Conservation (phyloP, 352 stramenopile genomes). For the Pythium folliculosum region DNA sequence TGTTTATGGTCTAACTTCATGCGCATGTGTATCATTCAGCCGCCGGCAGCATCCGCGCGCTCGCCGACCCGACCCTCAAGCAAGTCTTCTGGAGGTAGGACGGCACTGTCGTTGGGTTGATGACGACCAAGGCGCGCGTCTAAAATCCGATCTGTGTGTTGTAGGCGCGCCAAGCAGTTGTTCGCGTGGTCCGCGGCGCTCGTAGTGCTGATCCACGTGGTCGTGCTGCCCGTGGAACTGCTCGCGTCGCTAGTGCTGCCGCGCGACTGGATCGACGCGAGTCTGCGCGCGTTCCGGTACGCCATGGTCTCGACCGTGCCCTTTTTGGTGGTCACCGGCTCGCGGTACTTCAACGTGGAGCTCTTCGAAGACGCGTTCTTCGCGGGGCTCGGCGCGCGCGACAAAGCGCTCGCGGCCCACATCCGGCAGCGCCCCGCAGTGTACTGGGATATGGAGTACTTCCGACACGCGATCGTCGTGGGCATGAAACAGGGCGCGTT, state of each 20-base stretch:
- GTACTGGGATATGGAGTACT: conserved; percentile 79
- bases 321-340: conserved; percentile 55
- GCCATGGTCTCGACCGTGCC: conserved; percentile 50
- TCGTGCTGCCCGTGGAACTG: conserved; percentile 67
- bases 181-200: conserved; percentile 56
- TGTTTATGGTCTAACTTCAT: not conserved
- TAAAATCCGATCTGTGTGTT: not conserved
- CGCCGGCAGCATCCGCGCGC: conserved; percentile 34
- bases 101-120: no score
- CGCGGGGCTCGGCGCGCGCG: conserved; percentile 46
- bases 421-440: conserved; percentile 61
- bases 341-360: conserved; percentile 54
- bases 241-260: conserved; percentile 51
- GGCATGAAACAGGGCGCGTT: conserved; percentile 52
- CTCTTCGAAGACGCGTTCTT: conserved; percentile 81
- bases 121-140: not conserved
- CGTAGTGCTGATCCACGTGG: conserved; percentile 43
- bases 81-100: conserved; percentile 46
- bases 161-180: conserved; percentile 51
- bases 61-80: conserved; percentile 46
- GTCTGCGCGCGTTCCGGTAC: conserved; percentile 55
- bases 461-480: conserved; percentile 49
- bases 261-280: conserved; percentile 60
- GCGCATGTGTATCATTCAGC: conserved; percentile 12
- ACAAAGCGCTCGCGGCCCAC: conserved; percentile 36